phyloP scores from a whole-genome alignment of 768 basidiomycete genomes.

The Psilocybe sp. region DNA sequence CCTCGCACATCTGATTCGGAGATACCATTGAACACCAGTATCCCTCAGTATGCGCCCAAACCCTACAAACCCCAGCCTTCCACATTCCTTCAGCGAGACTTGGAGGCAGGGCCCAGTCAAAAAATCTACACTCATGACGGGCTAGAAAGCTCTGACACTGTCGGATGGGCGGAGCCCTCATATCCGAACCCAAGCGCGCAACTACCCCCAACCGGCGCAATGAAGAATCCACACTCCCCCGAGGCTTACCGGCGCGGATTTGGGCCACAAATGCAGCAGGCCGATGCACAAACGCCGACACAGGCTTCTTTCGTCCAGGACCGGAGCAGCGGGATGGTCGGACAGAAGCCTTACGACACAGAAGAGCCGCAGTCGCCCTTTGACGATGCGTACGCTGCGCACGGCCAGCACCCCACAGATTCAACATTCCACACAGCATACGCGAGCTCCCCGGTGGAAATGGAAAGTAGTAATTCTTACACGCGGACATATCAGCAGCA shows the following conservation, averaged over 20 bases:
- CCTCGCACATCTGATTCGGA: conserved; percentile 28
- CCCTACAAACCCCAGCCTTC: not conserved
- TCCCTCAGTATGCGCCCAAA: not conserved
- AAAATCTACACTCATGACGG: too few relatives aligned
- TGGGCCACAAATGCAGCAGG: conserved; percentile 4
- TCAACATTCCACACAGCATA: conserved; percentile 21
- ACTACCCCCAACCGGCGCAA: conserved; percentile 7
- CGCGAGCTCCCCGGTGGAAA: conserved; percentile 14
- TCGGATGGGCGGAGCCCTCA: too few relatives aligned
- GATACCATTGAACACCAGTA: conserved; percentile 35
- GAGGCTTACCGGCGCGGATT: conserved; percentile 1
- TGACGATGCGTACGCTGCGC: conserved; percentile 16
- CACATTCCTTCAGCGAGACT: too few relatives aligned
- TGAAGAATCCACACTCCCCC: conserved; percentile 4
- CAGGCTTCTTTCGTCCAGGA: conserved; percentile 12
- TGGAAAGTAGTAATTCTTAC: not conserved
- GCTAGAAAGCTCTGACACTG: too few relatives aligned
- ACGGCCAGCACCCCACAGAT: conserved; percentile 18
- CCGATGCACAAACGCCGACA: conserved; percentile 13
- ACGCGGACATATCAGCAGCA: not conserved
- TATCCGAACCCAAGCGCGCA: not conserved
- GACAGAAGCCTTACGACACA: not conserved
- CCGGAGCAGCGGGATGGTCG: not conserved
- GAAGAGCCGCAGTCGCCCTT: conserved; percentile 8
- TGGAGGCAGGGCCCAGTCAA: too few relatives aligned